Percentiles rank a stretch among this genome's conserved stretches.
Conservation (phyloP, 108 stramenopile genomes). For the Skeletonema grethae region DNA sequence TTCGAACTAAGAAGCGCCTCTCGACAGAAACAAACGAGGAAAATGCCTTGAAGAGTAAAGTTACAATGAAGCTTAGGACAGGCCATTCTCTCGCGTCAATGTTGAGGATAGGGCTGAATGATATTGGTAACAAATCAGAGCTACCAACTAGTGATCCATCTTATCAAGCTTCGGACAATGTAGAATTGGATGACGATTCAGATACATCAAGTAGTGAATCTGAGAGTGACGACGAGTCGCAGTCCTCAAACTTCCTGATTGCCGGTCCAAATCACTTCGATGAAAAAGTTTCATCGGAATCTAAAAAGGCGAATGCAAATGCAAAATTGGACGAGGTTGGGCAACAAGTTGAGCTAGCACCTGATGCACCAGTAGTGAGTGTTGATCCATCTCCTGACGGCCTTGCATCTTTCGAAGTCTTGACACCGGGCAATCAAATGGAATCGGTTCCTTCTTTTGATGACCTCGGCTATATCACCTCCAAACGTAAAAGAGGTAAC, state of each 20-base stretch:
- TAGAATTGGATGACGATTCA: slow-evolving; percentile 26
- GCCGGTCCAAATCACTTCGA: slow-evolving; percentile 26
- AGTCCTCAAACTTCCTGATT: slow-evolving; percentile 20
- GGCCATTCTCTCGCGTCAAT: slow-evolving; percentile 1
- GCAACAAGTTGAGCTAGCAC: neutral
- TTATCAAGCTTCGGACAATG: neutral
- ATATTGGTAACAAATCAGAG: neutral
- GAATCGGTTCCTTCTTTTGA: neutral
- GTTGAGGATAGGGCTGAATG: neutral
- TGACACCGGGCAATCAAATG: slow-evolving; percentile 1
- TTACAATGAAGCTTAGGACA: slow-evolving; percentile 5
- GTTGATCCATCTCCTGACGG: neutral
- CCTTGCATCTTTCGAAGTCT: neutral
- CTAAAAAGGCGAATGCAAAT: neutral
- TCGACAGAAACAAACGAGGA: slow-evolving; percentile 1
- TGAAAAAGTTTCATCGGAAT: neutral
- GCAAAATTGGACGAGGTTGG: neutral
- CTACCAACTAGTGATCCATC: neutral
- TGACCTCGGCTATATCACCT: neutral
- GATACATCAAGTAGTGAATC: slow-evolving; percentile 44
- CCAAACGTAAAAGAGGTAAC: slow-evolving; percentile 29
- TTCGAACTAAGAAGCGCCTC: slow-evolving; percentile 54
- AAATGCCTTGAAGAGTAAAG: neutral
- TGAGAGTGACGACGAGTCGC: slow-evolving; percentile 31
- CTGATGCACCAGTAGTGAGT: neutral